Base-by-base conservation (phyloP, 805 yeast genomes). In the Zygosaccharomyces bisporus region DNA sequence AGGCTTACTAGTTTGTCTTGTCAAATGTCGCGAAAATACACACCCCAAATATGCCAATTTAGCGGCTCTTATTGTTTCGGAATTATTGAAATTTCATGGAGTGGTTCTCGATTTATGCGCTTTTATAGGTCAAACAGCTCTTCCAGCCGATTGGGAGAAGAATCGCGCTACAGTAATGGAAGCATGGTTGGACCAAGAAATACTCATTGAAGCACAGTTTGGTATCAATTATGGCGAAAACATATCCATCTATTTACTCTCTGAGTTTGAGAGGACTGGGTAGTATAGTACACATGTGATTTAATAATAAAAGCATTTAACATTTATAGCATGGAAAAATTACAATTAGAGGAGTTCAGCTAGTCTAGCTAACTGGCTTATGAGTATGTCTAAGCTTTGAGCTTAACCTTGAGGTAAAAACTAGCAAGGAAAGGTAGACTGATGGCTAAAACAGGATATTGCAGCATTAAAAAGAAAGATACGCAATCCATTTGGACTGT, bases 61-160 rank as follows among this genome's bases (percentile, higher is more conserved):
- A 45, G 89, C 88, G 0, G 95, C 98, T 1, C 76, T 90, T 17
- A 75, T 93, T 35, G 89, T 86, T 34, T 83, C 86, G 51, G 80
- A 81, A 13, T 79, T 91, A 0, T 68, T 95, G 55, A 80, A 85
- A 49, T 82, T 77, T 49, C 96, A 90, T 61, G 93, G 88, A 51
- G 68, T 93, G 45, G 75, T 87, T 7, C 70, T 89, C 16, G 97
- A 95, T 62, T 76, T 91, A 34, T 84, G 93, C 29, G 83, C 88
- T 0, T 93, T 91, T 66, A 78, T 86, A 34, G 77, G 76, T 40
- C 71, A 72, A 37, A 82, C 79, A 4, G 23, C 27, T 4, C 10
- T 77, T 81, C 53, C 90, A 89, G 93, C 20, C 66, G 95, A 52
- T 63, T 89, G 47, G 88, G 79, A 82, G 32, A 82, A 82, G 51